These are phyloP conservation scores for Schizophyllum amplum DNA, from an alignment of 1,284 basidiomycete genomes.

Conservation along the genomic window DNA sequence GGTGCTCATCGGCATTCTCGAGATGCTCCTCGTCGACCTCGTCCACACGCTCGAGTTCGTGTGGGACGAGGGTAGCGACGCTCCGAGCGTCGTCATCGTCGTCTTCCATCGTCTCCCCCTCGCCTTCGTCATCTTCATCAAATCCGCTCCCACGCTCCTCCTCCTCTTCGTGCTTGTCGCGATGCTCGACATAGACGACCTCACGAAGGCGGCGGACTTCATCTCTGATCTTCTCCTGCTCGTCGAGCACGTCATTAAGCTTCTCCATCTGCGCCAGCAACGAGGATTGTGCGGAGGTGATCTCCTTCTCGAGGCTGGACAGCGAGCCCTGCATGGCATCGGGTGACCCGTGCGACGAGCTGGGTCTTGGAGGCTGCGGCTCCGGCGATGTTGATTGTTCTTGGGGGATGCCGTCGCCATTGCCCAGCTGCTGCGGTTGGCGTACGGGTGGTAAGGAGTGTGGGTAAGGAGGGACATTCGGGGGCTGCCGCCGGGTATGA, in stretches of 20 bases:
- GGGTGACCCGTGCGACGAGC: not conserved
- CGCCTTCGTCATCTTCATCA: conserved; percentile 6
- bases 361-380: conserved; percentile 8
- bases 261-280: conserved; percentile 80
- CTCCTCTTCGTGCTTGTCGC: not conserved
- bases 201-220: conserved; percentile 72
- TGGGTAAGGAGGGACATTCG: conserved; percentile 53
- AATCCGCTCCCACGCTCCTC: conserved; percentile 8
- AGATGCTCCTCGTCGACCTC: conserved; percentile 55
- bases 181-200: conserved; percentile 43
- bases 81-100: conserved; percentile 56
- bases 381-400: conserved; percentile 8
- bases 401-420: not conserved
- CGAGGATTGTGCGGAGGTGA: conserved; percentile 80
- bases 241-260: conserved; percentile 77
- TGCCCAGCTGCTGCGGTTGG: conserved; percentile 33
- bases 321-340: not conserved
- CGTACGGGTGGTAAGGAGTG: conserved; percentile 58
- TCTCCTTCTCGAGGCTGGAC: conserved; percentile 51
- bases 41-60: conserved; percentile 65
- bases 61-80: conserved; percentile 53
- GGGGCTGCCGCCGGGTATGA: conserved; percentile 32
- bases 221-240: conserved; percentile 80
- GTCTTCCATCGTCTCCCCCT: conserved; percentile 35
- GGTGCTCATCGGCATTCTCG: conserved; percentile 17